phyloP scores from a whole-genome alignment of 345 rosid species.

The Stellera chamaejasme region DNA sequence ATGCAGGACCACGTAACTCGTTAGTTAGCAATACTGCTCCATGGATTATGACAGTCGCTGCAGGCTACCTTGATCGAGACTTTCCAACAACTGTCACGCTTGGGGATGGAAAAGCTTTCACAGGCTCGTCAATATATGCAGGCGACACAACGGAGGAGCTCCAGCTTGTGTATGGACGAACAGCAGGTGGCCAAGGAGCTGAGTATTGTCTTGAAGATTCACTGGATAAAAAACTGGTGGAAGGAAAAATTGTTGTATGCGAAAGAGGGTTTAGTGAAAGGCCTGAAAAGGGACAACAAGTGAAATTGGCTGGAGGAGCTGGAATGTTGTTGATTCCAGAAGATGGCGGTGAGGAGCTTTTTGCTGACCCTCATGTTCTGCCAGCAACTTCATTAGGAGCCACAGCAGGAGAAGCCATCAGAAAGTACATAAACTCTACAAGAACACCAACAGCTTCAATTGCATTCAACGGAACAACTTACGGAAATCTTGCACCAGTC shows the following conservation, averaged over 20 bases:
- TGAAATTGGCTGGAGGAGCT: constrained; percentile 2
- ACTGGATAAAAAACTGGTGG: constrained; percentile 10
- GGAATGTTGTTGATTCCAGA: constrained; percentile 5
- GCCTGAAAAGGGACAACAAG: not conserved
- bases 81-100: constrained; percentile 20
- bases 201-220: constrained; percentile 1
- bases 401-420: constrained; percentile 7
- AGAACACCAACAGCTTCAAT: constrained; percentile 16
- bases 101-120: constrained; percentile 16
- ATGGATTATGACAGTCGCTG: constrained; percentile 25
- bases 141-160: constrained; percentile 19
- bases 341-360: constrained; percentile 5
- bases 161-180: constrained; percentile 4
- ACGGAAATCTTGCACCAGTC: constrained; percentile 14
- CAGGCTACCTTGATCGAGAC: constrained; percentile 25
- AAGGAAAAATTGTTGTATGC: constrained; percentile 11
- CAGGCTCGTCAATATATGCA: constrained; percentile 15
- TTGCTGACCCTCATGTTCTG: constrained; percentile 4
- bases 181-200: not conserved
- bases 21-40: constrained; percentile 21
- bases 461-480: constrained; percentile 8
- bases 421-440: constrained; percentile 7
- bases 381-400: constrained; percentile 10
- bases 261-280: not conserved
- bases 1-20: constrained; percentile 11